phyloP scores from a whole-genome alignment of 371 early-diverging fungal species.

The Choanephora cucurbitarum region DNA sequence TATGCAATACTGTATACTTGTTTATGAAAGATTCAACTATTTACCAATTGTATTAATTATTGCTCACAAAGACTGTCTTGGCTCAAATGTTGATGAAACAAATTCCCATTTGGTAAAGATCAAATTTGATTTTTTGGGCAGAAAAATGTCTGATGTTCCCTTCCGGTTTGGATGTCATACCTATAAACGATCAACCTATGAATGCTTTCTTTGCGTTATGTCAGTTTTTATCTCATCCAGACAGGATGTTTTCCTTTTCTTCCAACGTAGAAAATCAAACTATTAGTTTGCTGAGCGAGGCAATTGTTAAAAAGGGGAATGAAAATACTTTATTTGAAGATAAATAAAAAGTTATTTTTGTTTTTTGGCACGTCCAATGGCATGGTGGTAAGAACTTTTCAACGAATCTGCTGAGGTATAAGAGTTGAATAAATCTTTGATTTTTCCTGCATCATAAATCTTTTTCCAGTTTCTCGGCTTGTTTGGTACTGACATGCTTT shows the following conservation, averaged over 20 bases:
- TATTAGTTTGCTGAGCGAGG: constrained; percentile 14
- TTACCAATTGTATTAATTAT: constrained; percentile 24
- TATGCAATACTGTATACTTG: constrained; percentile 18
- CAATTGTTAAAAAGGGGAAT: constrained; percentile 13
- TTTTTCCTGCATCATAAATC: constrained; percentile 15
- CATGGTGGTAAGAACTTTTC: constrained; percentile 19
- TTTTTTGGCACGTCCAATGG: constrained; percentile 15
- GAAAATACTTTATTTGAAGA: constrained; percentile 17
- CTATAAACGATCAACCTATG: constrained; percentile 17
- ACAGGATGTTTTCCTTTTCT: constrained; percentile 18
- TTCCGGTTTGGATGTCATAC: constrained; percentile 20
- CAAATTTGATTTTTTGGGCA: constrained; percentile 26
- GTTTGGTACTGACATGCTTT: constrained; percentile 19
- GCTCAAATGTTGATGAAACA: constrained; percentile 21
- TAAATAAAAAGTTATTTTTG: constrained; percentile 14
- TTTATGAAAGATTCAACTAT: constrained; percentile 19
- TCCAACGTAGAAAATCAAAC: constrained; percentile 20
- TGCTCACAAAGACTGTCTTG: constrained; percentile 21
- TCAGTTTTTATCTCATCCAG: constrained; percentile 20
- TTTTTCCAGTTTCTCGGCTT: constrained; percentile 19
- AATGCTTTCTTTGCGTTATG: constrained; percentile 25
- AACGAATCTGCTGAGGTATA: constrained; percentile 14
- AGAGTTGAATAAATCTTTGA: constrained; percentile 13
- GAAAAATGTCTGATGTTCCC: constrained; percentile 27
- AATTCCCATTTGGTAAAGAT: constrained; percentile 22